Conservation (phyloP, 257 asterid genomes). For the Solanum rostratum region DNA sequence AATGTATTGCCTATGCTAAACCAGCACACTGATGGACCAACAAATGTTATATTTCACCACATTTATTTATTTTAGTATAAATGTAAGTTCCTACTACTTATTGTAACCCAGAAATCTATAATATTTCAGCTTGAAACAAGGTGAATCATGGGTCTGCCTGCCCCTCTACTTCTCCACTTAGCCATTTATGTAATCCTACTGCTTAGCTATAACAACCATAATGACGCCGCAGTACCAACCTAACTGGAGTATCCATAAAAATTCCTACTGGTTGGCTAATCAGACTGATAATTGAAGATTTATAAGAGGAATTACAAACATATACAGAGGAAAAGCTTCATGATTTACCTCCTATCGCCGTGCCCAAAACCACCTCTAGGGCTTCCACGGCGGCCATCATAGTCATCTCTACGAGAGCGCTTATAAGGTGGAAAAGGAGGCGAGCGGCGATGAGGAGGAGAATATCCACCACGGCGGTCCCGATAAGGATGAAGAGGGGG, state of each 20-base stretch:
- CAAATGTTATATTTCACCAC: background rate
- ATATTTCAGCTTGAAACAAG: background rate
- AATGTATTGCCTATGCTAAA: background rate
- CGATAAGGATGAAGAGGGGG: slow-evolving; percentile 82
- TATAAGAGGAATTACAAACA: background rate
- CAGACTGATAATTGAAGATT: background rate
- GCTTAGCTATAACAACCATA: background rate
- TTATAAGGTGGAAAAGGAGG: slow-evolving; percentile 48
- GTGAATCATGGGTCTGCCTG: background rate
- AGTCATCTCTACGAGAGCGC: slow-evolving; percentile 67
- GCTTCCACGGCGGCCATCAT: slow-evolving; percentile 70
- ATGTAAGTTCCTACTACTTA: background rate
- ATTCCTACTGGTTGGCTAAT: background rate
- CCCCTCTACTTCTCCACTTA: background rate
- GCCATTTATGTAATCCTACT: background rate
- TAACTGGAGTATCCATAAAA: background rate
- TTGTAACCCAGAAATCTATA: background rate
- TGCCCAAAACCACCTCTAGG: slow-evolving; percentile 87
- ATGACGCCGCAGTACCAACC: background rate
- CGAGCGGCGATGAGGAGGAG: slow-evolving; percentile 52
- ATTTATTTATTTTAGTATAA: background rate
- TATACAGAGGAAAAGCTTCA: background rate
- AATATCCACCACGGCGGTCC: slow-evolving; percentile 73
- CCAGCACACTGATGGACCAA: background rate
- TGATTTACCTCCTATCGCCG: slow-evolving; percentile 66